phyloP scores from a whole-genome alignment of 2,329 filamentous ascomycete species.

The Tolypocladium sp. region DNA sequence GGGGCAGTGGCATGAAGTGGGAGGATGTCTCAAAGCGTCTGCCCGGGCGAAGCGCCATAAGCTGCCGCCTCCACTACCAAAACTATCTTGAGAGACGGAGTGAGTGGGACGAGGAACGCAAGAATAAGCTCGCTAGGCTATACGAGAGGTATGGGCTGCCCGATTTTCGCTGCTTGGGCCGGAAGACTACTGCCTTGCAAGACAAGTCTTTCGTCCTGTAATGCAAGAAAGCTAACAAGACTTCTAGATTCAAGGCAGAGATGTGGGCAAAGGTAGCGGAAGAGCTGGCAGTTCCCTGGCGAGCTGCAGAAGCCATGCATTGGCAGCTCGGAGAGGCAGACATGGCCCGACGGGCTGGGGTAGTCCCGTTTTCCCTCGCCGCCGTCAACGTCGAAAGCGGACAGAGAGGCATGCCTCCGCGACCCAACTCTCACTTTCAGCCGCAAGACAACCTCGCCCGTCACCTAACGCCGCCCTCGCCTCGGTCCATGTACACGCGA shows the following conservation, averaged over 20 bases:
- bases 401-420: constrained; percentile 28
- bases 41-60: constrained; percentile 86
- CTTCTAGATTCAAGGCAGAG: constrained; percentile 78
- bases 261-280: constrained; percentile 97
- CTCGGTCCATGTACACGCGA: constrained; percentile 30
- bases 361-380: constrained; percentile 71
- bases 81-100: constrained; percentile 91
- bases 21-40: constrained; percentile 92
- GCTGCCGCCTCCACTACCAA: constrained; percentile 89
- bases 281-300: constrained; percentile 92
- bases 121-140: constrained; percentile 88
- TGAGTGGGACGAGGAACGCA: constrained; percentile 95
- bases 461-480: constrained; percentile 31
- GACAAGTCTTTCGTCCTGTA: background rate
- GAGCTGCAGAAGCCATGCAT: constrained; percentile 94
- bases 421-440: constrained; percentile 31
- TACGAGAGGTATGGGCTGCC: constrained; percentile 72
- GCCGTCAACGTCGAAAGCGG: constrained; percentile 39
- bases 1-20: constrained; percentile 94
- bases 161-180: background rate
- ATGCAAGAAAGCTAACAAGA: constrained; percentile 8
- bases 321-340: constrained; percentile 92
- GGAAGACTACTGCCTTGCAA: background rate
- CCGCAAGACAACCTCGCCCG: constrained; percentile 36
- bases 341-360: constrained; percentile 87